Evolutionary conservation across 1,284 basidiomycete genomes (phyloP).

Genomic region (Anthracocystis panici-leucophaei): DNA sequence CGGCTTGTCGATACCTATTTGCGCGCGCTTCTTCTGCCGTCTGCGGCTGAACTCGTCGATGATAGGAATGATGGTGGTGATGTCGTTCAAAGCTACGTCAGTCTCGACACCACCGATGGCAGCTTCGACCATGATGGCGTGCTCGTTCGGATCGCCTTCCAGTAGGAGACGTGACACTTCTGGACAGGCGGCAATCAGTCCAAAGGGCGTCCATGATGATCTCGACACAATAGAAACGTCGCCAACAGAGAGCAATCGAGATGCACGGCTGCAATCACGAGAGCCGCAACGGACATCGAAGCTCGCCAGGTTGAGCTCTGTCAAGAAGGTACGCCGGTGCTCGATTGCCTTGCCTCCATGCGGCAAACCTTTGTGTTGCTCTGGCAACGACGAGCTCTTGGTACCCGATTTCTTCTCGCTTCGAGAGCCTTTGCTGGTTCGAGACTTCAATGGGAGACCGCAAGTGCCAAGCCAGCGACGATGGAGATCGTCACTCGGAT

Average conservation of each 20-base stretch:
- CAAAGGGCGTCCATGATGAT: conserved; percentile 63
- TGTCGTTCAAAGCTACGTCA: conserved; percentile 30
- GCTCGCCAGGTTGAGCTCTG: conserved; percentile 39
- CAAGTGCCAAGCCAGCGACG: conserved; percentile 66
- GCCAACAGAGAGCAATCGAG: conserved; percentile 37
- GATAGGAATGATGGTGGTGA: conserved; percentile 36
- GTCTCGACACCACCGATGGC: conserved; percentile 46
- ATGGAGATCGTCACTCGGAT: conserved; percentile 52
- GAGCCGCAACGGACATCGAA: conserved; percentile 42
- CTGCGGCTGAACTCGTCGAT: conserved; percentile 20
- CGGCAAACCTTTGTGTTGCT: neutral
- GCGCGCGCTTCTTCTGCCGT: conserved; percentile 18
- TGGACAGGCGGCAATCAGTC: conserved; percentile 42
- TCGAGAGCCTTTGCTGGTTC: conserved; percentile 1
- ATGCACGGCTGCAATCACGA: conserved; percentile 9
- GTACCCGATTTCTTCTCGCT: neutral
- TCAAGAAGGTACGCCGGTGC: conserved; percentile 57
- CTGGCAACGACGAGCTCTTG: neutral
- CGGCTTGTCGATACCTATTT: conserved; percentile 26
- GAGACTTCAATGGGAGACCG: conserved; percentile 28
- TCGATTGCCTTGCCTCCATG: conserved; percentile 31
- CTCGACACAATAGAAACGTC: conserved; percentile 34
- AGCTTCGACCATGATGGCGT: conserved; percentile 46
- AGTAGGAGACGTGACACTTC: conserved; percentile 38
- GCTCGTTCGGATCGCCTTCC: conserved; percentile 63